phyloP scores from a whole-genome alignment of 208 protist species.

The Trypanosoma grayi region DNA sequence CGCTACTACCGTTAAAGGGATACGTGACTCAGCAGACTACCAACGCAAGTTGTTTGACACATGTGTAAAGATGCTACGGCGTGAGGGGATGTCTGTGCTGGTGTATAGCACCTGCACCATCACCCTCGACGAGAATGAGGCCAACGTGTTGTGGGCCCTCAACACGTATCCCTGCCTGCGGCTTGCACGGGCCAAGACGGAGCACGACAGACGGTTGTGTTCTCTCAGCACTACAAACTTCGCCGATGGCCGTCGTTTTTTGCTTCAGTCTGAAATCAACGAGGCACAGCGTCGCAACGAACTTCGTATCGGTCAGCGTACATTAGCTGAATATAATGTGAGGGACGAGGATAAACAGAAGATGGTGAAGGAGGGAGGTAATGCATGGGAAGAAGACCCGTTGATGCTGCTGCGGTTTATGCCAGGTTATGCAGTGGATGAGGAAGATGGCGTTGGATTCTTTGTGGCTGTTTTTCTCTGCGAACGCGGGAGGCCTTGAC shows the following conservation, averaged over 20 bases:
- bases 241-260: constrained; percentile 7
- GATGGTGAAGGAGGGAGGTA: background rate
- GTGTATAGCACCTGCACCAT: constrained; percentile 76
- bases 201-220: constrained; percentile 32
- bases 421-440: constrained; percentile 15
- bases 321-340: too few species aligned
- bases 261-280: constrained; percentile 31
- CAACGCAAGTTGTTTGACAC: constrained; percentile 74
- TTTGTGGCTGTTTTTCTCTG: constrained; percentile 64
- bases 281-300: constrained; percentile 28
- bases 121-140: constrained; percentile 80
- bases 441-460: constrained; percentile 56
- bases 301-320: background rate
- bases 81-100: constrained; percentile 22
- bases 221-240: constrained; percentile 10
- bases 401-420: constrained; percentile 57
- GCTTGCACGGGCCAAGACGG: constrained; percentile 38
- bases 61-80: constrained; percentile 39
- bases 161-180: constrained; percentile 34
- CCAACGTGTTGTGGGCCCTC: constrained; percentile 57
- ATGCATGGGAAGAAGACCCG: constrained; percentile 1
- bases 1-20: constrained; percentile 22
- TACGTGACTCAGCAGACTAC: constrained; percentile 54
- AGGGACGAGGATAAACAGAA: background rate
- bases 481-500: too few species aligned